Evolutionary conservation across 129 eudicot species (phyloP).

Genomic region (Saposhnikovia divaricata): DNA sequence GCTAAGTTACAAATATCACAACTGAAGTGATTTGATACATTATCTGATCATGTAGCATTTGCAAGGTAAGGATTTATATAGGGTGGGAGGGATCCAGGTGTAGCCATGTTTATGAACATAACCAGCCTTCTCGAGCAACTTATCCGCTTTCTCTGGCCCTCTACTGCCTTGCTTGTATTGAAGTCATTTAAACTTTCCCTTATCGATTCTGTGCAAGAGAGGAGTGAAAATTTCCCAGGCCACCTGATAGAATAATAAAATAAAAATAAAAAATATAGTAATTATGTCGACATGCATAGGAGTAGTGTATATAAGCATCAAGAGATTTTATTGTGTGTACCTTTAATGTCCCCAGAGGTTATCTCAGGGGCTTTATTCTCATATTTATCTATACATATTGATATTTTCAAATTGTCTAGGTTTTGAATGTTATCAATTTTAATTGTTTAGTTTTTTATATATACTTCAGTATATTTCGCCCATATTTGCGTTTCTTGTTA

Average conservation of each 20-base stretch:
- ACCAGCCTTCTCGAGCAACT: constrained; percentile 59
- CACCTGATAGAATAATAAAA: constrained; percentile 35
- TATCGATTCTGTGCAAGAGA: constrained; percentile 77
- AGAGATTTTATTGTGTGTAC: constrained; percentile 11
- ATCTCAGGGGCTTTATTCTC: too few species aligned
- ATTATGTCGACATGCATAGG: neutral
- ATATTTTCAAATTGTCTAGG: too few species aligned
- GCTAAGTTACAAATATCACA: neutral
- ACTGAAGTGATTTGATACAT: neutral
- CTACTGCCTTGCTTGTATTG: constrained; percentile 83
- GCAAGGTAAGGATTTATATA: constrained; percentile 16
- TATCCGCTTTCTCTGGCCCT: constrained; percentile 83
- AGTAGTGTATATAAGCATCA: neutral
- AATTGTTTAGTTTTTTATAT: too few species aligned
- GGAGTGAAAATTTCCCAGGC: constrained; percentile 99
- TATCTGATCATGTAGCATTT: neutral
- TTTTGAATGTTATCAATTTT: too few species aligned
- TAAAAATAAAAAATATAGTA: too few species aligned
- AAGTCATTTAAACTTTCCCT: constrained; percentile 59
- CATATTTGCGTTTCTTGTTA: too few species aligned
- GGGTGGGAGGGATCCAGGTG: constrained; percentile 88
- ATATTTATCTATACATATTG: too few species aligned
- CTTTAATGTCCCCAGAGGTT: constrained; percentile 17
- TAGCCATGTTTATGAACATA: constrained; percentile 92
- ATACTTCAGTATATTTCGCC: too few species aligned